Evolutionary conservation across 805 yeast genomes (phyloP), one percentile per base, ranked within the genome.

Genomic region (Hanseniaspora clermontiae): DNA sequence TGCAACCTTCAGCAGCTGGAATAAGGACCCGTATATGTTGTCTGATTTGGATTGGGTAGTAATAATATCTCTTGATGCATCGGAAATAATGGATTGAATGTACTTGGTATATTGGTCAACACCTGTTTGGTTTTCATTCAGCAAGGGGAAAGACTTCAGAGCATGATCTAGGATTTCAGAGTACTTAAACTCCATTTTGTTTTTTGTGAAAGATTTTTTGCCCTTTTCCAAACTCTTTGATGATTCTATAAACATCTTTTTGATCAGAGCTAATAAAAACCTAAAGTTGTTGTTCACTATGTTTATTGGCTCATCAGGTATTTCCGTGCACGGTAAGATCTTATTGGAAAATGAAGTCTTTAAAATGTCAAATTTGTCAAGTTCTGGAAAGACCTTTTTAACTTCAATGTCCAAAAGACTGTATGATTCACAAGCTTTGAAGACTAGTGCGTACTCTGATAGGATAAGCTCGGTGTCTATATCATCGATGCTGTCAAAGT

Each of bases 261-360:
- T 69, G 63, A 90, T 88, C 2, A 80, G 69, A 0, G 66, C 65
- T 5, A 78, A 80, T 58, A 93, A 72, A 39, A 80, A 75, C 1
- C 70, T 72, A 4, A 80, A 76, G 81, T 95, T 86, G 14, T 72
- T 71, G 1, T 70, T 65, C 1, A 93, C 63, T 0, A 85, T 70
- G 1, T 70, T 74, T 10, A 66, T 64, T 0, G 98, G 97, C 53
- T 77, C 71, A 51, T 87, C 95, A 0, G 96, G 95, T 15, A 89
- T 75, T 57, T 87, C 95, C 11, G 84, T 74, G 0, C 95, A 81
- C 0, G 98, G 98, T 17, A 91, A 91, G 63, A 85, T 86, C 47
- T 76, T 81, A 51, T 81, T 77, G 1, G 95, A 91, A 67, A 84
- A 89, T 55, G 78, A 73, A 19, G 95, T 90, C 15, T 69, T 72